Base-by-base conservation (phyloP, 106 monocot species). In the Hemerocallis citrina region DNA sequence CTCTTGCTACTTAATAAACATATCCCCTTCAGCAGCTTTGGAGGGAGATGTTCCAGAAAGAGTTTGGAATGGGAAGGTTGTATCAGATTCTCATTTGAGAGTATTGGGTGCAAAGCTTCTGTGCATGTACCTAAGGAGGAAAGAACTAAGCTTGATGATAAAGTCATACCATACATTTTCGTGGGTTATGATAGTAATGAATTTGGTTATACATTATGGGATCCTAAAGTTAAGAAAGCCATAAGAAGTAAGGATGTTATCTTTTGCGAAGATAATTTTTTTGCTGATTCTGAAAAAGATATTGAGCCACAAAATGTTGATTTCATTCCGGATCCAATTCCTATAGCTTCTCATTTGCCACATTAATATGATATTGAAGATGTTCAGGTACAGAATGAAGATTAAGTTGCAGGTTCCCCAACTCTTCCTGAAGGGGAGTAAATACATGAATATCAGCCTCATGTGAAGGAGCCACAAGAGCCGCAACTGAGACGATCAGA, bases 81-180 rank as follows among this genome's bases (percentile, higher is more conserved):
- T 52, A 2, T 23, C 21, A 30, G 59, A 69, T 28, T 9, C 13
- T 1, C 33, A 59, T 32, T 24, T 68, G 23, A 68, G 28, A 24
- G 68, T 68, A 14, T 68, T 68, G 44, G 68, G 21, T 69, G 22
- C 37, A 60, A 30, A 24, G 69, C 69, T 1, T 69, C 41, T 61
- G 59, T 61, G 17, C 60, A 69, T 60, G 36, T 69, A 2, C n/a
- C 34, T 3, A 59, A 69, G 22, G 69, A 69, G 5, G n/a, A 69
- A n/a, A 46, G 69, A n/a, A n/a, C n/a, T n/a, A n/a, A n/a, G n/a
- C n/a, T n/a, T n/a, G n/a, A n/a, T n/a, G n/a, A n/a, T n/a, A 69
- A 49, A 33, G 42, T 23, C 1, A 36, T 2, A 6, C 24, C 11
- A 25, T 52, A 52, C 44, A 24, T 65, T 16, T 52, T 65, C 6